Evolutionary conservation across 192 early-diverging fungal species (phyloP), one percentile per base, ranked within the genome.

Genomic region (Phlyctochytrium arcticum): DNA sequence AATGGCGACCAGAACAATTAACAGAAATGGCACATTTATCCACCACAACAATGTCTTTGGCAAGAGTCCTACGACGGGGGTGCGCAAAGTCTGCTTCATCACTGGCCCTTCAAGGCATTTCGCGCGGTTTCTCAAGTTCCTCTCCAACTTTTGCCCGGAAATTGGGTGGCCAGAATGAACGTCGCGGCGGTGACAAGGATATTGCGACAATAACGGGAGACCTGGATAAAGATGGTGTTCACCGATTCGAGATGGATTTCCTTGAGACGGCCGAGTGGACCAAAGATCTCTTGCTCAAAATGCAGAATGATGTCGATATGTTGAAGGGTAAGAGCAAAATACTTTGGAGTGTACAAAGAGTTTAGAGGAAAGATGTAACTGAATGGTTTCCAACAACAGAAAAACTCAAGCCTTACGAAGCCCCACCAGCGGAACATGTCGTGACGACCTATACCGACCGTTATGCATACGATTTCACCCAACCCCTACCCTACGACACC

Each of bases 161-260:
- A 27, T 57, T 23, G 54, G 50, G 19, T n/a, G 31, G 10, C 21
- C 3, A 17, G 2, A 46, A 23, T n/a, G 48, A 61, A 46, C 44
- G 59, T 23, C 44, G 44, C 30, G 59, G 54, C 37, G n/a, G n/a
- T n/a, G 65, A 67, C 9, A 32, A 54, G 9, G 50, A 31, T 12
- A 27, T 10, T 19, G 10, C 32, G 8, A 23, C 42, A 36, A 21
- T 71, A 2, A 60, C 59, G 17, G 71, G 71, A 27, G 36, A 61
- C 8, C 4, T 63, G 8, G 49, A 49, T 21, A 36, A 57, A 36
- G 70, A 71, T 34, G 75, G 75, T 8, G 46, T 77, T 12, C 68
- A 58, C 44, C 68, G 75, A 8, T 78, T 69, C 53, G 69, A 78
- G 30, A 35, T 75, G 10, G 76, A 78, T 48, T 75, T 78, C 60